Base-by-base conservation (phyloP, 2,329 filamentous ascomycete genomes). In the Penicillium sp. region DNA sequence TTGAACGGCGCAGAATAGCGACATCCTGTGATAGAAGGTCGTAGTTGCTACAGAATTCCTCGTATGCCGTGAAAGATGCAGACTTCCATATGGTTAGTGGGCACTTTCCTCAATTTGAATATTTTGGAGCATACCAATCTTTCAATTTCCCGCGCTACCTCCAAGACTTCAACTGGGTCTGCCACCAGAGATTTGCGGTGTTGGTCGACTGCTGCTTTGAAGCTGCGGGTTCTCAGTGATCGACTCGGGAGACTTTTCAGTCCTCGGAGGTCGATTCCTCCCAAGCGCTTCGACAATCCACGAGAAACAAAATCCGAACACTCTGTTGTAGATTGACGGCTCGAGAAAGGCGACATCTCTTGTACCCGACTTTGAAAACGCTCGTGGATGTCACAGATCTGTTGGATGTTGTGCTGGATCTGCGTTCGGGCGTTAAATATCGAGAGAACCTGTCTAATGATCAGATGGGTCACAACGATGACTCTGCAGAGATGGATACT, bases 1-100 rank as follows among this genome's bases (percentile, higher is more conserved):
- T 82, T 6, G 82, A 83, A 56, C 86, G 83, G 59, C 89, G 85
- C 15, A 88, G 81, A 25, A 86, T 81, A 31, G 86, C 84, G 33
- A 95, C 77, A 60, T 96, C 90, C 60, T 89, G 86, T 45, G 89
- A 85, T 79, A 97, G 89, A 62, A 91, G 81, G 63, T 95, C 90
- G 72, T 94, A 96, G 69, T 93, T 93, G 49, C 89, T 89, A 33
- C 90, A 89, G 70, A 96, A 99, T 65, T 96, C 90, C 75, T 96
- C 89, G 69, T 99, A 99, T 48, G 88, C 81, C 68, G 89, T 89
- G 75, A 97, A 94, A 0, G 86, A 85, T 56, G 85, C 83, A 76
- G 95, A 87, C 90, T 96, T 60, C 14, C 50, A 20, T 14, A 64
- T 58, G 67, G 71, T 79, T 79, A 83, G 63, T 76, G 49, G 74